Evolutionary conservation across 2,329 filamentous ascomycete species (phyloP).

Genomic region (Erysiphe pulchra): DNA sequence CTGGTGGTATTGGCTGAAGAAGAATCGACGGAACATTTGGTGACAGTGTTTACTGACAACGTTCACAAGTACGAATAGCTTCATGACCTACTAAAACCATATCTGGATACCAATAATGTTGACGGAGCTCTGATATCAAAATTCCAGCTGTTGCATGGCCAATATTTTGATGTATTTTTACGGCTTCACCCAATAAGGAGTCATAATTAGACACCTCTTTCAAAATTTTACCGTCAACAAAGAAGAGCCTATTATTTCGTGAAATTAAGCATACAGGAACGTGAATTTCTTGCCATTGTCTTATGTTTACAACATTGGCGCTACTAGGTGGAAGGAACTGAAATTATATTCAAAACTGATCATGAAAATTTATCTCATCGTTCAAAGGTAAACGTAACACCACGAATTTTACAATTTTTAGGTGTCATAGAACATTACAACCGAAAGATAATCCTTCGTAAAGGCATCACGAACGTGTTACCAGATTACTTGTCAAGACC

Average conservation of each 20-base stretch:
- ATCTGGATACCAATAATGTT: background rate
- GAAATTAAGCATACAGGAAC: background rate
- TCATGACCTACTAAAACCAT: background rate
- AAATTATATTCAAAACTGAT: background rate
- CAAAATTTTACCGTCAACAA: background rate
- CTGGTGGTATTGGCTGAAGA: background rate
- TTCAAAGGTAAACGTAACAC: background rate
- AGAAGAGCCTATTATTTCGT: background rate
- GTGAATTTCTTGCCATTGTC: background rate
- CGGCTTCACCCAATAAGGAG: background rate
- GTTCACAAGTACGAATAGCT: background rate
- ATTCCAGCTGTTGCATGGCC: background rate
- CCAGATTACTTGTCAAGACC: background rate
- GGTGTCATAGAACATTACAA: background rate
- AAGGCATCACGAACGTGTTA: background rate
- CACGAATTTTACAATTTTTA: no score
- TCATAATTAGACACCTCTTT: background rate
- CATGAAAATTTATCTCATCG: background rate
- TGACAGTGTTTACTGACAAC: background rate
- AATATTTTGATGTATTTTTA: background rate
- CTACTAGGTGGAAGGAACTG: background rate
- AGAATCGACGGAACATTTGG: background rate
- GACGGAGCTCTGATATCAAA: background rate
- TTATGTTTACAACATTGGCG: slow-evolving; percentile 1
- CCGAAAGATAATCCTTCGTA: background rate